Evolutionary conservation across 2,329 filamentous ascomycete genomes (phyloP), one percentile per base, ranked within the genome.

Genomic region (Herpotrichia juniperi): DNA sequence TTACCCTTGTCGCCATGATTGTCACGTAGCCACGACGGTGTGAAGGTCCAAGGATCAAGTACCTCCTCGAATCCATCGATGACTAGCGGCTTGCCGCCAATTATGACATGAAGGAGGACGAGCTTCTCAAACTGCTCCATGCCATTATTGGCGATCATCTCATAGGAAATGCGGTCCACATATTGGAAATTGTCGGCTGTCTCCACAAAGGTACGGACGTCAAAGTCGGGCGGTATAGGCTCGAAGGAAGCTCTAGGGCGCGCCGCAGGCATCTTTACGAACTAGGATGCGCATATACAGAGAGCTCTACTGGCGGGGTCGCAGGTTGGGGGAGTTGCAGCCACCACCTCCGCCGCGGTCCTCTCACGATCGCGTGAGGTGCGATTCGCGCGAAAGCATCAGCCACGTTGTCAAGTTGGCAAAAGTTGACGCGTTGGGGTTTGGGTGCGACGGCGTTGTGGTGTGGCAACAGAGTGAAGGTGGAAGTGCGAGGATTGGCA

Each of bases 161-260:
- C 82, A 57, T 85, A 88, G 4, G 88, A 88, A 30, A 97, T 89
- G 43, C 91, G 86, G 45, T 89, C 84, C 7, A 89, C 93, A 84
- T 89, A 94, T 73, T 92, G 86, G 67, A 99, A 96, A 67, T 96
- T 96, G 2, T 87, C 81, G 0, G 88, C 90, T 8, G 83, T 82
- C 51, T 94, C 87, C 14, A 97, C 90, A 1, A 97, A 80, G 1
- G 78, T 76, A 32, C 85, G 78, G 14, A 97, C 79, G 68, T 97
- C 88, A 51, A 97, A 85, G 66, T 93, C 86, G 0, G 93, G 93
- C 0, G 92, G 85, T 42, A 97, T 90, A 1, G 93, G 93, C 72
- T 96, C 91, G 73, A 97, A 97, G 46, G 92, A 91, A 14, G 92
- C 91, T 68, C 91, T 88, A 1, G 91, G 91, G 64, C 93, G 87